Percentiles rank a stretch among this genome's conserved stretches.
phyloP scores from a whole-genome alignment of 2,329 filamentous ascomycete genomes.

The Colletotrichum noveboracense region DNA sequence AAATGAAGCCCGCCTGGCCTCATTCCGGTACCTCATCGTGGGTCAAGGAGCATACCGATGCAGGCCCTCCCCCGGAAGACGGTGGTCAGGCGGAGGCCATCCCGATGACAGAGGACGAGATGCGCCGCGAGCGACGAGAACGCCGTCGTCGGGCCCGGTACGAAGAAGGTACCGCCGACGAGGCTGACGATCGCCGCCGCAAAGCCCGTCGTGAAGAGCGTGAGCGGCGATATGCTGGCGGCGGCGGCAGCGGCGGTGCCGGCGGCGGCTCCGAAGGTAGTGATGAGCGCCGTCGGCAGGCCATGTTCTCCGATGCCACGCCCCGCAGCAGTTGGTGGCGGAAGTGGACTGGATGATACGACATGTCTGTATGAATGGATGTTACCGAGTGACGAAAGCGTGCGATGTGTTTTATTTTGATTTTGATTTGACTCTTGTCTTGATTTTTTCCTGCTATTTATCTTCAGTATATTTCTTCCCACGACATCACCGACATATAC shows the following conservation, averaged over 20 bases:
- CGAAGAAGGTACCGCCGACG: constrained; percentile 45
- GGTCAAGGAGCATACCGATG: constrained; percentile 70
- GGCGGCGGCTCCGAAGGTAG: constrained; percentile 46
- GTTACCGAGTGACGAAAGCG: constrained; percentile 2
- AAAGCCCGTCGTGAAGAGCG: constrained; percentile 51
- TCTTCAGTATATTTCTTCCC: not conserved
- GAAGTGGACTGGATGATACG: constrained; percentile 51
- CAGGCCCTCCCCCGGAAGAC: constrained; percentile 59
- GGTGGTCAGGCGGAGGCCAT: constrained; percentile 38
- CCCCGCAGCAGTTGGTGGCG: constrained; percentile 66
- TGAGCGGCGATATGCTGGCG: constrained; percentile 28
- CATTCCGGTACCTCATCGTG: constrained; percentile 69
- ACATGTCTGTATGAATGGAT: constrained; percentile 13
- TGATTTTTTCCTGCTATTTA: not conserved
- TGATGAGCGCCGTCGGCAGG: constrained; percentile 48
- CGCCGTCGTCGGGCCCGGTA: constrained; percentile 50
- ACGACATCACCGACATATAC: not conserved
- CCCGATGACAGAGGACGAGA: constrained; percentile 48
- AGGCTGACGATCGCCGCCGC: constrained; percentile 48
- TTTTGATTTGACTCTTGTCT: not conserved
- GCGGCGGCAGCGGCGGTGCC: constrained; percentile 13
- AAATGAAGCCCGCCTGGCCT: constrained; percentile 55
- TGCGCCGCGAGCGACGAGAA: constrained; percentile 53
- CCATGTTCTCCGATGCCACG: constrained; percentile 46
- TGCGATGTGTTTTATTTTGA: constrained; percentile 3